phyloP scores from a whole-genome alignment of 768 basidiomycete species.

The Solioccasus polychromus region DNA sequence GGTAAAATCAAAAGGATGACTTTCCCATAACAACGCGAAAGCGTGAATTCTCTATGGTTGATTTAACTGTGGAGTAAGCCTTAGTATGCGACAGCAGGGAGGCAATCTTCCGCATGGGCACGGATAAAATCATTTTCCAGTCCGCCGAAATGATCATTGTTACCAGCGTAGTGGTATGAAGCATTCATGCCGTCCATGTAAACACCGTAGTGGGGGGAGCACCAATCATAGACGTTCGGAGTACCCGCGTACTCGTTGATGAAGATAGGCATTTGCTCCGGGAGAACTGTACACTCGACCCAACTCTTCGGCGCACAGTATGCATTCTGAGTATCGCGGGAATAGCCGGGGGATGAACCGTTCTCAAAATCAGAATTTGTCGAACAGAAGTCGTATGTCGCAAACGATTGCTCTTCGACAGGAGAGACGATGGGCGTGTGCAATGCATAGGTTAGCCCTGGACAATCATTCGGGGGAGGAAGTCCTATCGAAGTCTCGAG shows the following conservation, averaged over 20 bases:
- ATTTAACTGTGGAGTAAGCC: background rate
- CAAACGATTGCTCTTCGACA: slow-evolving; percentile 21
- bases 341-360: slow-evolving; percentile 9
- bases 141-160: slow-evolving; percentile 5
- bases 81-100: slow-evolving; percentile 23
- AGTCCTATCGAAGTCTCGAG: slow-evolving; percentile 31
- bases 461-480: slow-evolving; percentile 22
- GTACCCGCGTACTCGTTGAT: slow-evolving; percentile 25
- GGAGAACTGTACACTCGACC: slow-evolving; percentile 19
- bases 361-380: slow-evolving; percentile 10
- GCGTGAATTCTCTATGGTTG: slow-evolving; percentile 1
- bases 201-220: slow-evolving; percentile 13
- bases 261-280: slow-evolving; percentile 26
- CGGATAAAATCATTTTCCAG: slow-evolving; percentile 17
- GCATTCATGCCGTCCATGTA: slow-evolving; percentile 5
- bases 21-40: background rate
- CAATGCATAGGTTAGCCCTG: slow-evolving; percentile 22
- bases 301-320: slow-evolving; percentile 29
- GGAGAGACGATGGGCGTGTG: slow-evolving; percentile 28
- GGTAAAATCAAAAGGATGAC: background rate
- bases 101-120: slow-evolving; percentile 12
- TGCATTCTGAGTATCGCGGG: slow-evolving; percentile 13
- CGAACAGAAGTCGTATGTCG: slow-evolving; percentile 17
- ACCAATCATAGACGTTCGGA: slow-evolving; percentile 25
- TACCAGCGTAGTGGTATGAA: slow-evolving; percentile 10